Evolutionary conservation across 2,329 filamentous ascomycete genomes (phyloP), one percentile per base, ranked within the genome.

Genomic region (Trichoderma atroviride): DNA sequence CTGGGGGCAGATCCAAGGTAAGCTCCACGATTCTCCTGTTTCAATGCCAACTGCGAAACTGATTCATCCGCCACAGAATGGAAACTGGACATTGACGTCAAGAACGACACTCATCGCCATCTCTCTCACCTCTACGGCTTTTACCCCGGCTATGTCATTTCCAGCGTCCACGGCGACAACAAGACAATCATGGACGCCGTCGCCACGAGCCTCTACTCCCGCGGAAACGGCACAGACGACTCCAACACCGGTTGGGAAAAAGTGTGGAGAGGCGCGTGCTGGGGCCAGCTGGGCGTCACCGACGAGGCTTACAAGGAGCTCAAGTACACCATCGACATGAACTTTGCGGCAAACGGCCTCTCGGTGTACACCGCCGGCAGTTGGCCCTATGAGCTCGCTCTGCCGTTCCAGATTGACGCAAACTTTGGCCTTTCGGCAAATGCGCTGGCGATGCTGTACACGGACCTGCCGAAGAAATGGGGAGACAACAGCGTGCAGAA

Each of bases 161-260:
- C 85, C 0, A 81, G 80, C 0, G 56, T 57, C 22, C 35, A 59
- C 16, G 61, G 31, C 19, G 69, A 70, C 86, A 81, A 82, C 31
- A 85, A 85, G 74, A 76, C 74, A 1, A 83, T 74, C 31, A 81
- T 82, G 55, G 69, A 76, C 3, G 85, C 85, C 0, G 79, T 88
- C 1, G 75, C 74, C 3, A 81, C 80, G 0, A 83, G 83, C 0
- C 78, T 89, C 0, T 74, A 79, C n/a, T 78, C 81, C 1, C 83
- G 86, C 7, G 86, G 85, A 0, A 73, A 76, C 2, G 85, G 85
- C 3, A 82, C 76, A 0, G 68, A 37, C 9, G 85, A 88, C 59
- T 81, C 83, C 1, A 85, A 88, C 72, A 80, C 86, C 0, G 86
- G 86, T 0, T 88, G 86, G 87, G 85, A 81, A 29, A 88, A 88